Evolutionary conservation across 1,139 yeast species (phyloP).

Genomic region (Saccharomyces hybrid): DNA sequence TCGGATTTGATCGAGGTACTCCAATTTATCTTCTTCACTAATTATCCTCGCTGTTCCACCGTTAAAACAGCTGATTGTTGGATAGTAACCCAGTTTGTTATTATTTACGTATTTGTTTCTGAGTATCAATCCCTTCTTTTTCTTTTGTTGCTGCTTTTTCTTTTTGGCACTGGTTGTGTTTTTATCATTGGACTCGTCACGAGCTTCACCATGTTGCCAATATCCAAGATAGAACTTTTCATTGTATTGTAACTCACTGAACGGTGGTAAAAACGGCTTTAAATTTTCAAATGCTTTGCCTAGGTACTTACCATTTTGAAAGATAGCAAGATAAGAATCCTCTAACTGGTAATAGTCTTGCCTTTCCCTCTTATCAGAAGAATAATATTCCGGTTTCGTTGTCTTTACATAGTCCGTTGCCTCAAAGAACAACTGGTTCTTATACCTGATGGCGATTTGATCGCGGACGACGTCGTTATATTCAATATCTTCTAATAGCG

Average conservation of each 20-base stretch:
- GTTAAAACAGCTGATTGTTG: constrained; percentile 75
- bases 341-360: constrained; percentile 22
- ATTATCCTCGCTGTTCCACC: constrained; percentile 56
- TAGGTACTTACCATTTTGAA: constrained; percentile 62
- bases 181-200: constrained; percentile 2
- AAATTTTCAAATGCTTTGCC: constrained; percentile 63
- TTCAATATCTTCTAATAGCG: constrained; percentile 24
- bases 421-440: constrained; percentile 72
- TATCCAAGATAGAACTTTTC: constrained; percentile 35
- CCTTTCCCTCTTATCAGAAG: constrained; percentile 23
- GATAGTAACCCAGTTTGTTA: constrained; percentile 83
- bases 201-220: constrained; percentile 32
- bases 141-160: constrained; percentile 2
- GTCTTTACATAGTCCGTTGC: constrained; percentile 77
- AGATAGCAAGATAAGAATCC: constrained; percentile 46
- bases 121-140: constrained; percentile 30
- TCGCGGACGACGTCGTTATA: constrained; percentile 48
- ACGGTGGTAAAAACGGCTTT: constrained; percentile 73
- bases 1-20: constrained; percentile 37
- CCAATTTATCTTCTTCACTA: constrained; percentile 14
- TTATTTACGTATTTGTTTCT: constrained; percentile 51
- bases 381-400: constrained; percentile 35
- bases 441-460: constrained; percentile 80
- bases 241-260: constrained; percentile 42
- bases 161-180: not conserved